These are phyloP conservation scores for Aureobasidium sp. DNA, from an alignment of 2,329 filamentous ascomycete genomes.

Conservation along the genomic window DNA sequence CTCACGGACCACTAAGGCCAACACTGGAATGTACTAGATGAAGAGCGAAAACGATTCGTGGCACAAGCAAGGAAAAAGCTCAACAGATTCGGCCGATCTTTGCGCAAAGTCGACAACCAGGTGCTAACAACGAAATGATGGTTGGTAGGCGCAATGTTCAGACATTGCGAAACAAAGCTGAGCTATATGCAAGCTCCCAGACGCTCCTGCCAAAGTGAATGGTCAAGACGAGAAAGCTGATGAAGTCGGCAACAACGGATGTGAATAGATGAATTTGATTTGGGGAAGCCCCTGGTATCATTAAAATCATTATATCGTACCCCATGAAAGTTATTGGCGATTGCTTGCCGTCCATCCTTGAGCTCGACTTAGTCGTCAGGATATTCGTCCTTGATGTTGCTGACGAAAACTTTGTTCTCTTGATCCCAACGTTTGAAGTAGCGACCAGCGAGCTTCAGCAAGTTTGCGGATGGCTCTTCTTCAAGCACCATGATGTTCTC, in stretches of 20 bases:
- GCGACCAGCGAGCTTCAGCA: slow-evolving; percentile 66
- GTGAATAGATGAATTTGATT: background rate
- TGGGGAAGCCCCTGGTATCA: background rate
- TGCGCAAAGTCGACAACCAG: too few species aligned
- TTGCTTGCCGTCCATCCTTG: background rate
- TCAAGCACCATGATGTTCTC: slow-evolving; percentile 65
- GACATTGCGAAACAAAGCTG: too few species aligned
- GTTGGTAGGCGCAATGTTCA: too few species aligned
- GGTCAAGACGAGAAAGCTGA: too few species aligned
- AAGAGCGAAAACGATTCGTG: too few species aligned
- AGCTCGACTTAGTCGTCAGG: slow-evolving; percentile 61
- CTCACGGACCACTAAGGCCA: too few species aligned
- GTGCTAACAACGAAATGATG: too few species aligned
- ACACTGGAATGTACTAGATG: too few species aligned
- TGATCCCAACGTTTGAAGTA: slow-evolving; percentile 83
- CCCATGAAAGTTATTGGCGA: background rate
- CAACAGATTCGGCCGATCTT: too few species aligned
- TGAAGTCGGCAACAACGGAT: background rate
- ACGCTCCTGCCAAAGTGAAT: too few species aligned
- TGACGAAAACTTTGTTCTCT: slow-evolving; percentile 61
- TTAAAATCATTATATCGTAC: background rate
- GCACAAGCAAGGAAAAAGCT: too few species aligned
- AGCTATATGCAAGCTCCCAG: too few species aligned
- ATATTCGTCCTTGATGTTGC: slow-evolving; percentile 74
- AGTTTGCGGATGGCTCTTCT: slow-evolving; percentile 42